Percentiles rank a stretch among this genome's conserved stretches.
Conservation (phyloP, 2,329 filamentous ascomycete species). For the Colletotrichum musae region DNA sequence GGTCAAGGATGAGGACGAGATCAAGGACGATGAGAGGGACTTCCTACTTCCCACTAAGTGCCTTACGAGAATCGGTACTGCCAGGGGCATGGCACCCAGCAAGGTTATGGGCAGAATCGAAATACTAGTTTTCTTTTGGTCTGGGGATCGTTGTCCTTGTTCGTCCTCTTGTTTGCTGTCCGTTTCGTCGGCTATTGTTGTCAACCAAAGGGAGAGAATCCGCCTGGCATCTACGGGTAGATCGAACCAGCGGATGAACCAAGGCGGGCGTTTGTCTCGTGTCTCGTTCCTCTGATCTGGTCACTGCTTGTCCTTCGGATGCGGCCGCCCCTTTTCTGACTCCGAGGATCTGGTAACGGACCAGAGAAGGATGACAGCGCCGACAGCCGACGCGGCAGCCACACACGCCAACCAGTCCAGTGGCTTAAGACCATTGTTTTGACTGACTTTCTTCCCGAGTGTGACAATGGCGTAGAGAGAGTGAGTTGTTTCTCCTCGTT, state of each 20-base stretch:
- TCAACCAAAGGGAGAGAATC: constrained; percentile 17
- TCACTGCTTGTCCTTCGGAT: not conserved
- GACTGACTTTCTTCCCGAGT: not conserved
- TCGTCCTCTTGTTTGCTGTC: constrained; percentile 1
- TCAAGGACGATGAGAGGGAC: too few relatives aligned
- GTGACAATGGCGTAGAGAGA: constrained; percentile 6
- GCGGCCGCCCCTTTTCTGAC: constrained; percentile 17
- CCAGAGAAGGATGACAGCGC: constrained; percentile 1
- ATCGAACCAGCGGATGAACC: not conserved
- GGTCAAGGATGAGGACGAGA: too few relatives aligned
- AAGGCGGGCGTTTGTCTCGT: constrained; percentile 1
- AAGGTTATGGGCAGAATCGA: not conserved
- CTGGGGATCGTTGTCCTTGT: constrained; percentile 16
- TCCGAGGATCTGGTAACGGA: constrained; percentile 25
- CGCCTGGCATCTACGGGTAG: not conserved
- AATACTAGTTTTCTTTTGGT: not conserved
- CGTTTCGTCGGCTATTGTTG: not conserved
- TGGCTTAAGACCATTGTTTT: constrained; percentile 8
- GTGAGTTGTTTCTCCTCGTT: not conserved
- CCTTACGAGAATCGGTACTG: not conserved
- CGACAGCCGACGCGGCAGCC: not conserved
- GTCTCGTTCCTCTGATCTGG: constrained; percentile 6
- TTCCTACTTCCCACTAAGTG: not conserved
- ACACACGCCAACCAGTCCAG: not conserved
- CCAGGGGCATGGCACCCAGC: not conserved